Percentiles rank a stretch among this genome's conserved stretches.
These are phyloP conservation scores for Cercospora beticola DNA, from an alignment of 2,329 filamentous ascomycete genomes.

Conservation along the genomic window DNA sequence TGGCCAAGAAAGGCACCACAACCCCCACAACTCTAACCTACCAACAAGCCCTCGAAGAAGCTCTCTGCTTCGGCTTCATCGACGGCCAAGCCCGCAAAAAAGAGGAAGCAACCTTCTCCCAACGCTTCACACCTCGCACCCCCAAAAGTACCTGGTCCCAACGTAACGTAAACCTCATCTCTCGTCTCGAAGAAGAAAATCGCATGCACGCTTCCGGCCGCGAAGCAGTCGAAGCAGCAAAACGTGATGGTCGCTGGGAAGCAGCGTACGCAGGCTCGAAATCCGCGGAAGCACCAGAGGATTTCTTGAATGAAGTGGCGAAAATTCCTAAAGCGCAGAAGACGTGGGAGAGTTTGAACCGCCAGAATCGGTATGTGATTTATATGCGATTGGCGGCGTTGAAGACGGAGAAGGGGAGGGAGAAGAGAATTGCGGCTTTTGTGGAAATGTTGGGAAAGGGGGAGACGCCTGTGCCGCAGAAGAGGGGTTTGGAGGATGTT, in stretches of 20 bases:
- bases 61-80: conserved; percentile 64
- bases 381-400: conserved; percentile 49
- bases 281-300: conserved; percentile 49
- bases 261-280: conserved; percentile 56
- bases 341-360: conserved; percentile 49
- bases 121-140: conserved; percentile 60
- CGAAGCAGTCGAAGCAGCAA: conserved; percentile 55
- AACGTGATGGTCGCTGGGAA: conserved; percentile 59
- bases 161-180: conserved; percentile 58
- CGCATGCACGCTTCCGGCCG: conserved; percentile 53
- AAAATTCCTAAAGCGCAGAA: conserved; percentile 38
- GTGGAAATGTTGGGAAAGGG: conserved; percentile 26
- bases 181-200: conserved; percentile 45
- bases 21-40: conserved; percentile 44
- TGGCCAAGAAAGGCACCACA: conserved; percentile 27
- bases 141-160: conserved; percentile 59
- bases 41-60: conserved; percentile 55
- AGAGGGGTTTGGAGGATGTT: neutral
- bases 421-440: conserved; percentile 44
- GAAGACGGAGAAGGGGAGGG: conserved; percentile 32
- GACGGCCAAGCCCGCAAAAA: conserved; percentile 54
- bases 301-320: conserved; percentile 50
- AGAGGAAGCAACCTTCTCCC: conserved; percentile 52
- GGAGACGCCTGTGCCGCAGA: conserved; percentile 21
- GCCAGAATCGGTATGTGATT: conserved; percentile 49